These are phyloP conservation scores for Helotiales sp. DNA, from an alignment of 2,329 filamentous ascomycete species.

Conservation along the genomic window DNA sequence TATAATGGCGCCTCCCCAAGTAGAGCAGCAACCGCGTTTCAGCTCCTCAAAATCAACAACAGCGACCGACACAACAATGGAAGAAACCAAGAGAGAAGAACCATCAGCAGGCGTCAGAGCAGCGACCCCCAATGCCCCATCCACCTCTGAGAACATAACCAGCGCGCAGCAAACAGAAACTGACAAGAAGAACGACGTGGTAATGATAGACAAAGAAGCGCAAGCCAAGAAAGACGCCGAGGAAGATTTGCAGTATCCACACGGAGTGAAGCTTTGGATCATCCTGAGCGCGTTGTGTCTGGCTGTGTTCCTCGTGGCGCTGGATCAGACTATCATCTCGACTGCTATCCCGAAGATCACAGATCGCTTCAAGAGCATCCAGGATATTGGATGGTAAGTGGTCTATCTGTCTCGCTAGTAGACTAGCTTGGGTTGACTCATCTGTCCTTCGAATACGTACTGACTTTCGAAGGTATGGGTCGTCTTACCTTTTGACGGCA, in stretches of 20 bases:
- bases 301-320: constrained; percentile 36
- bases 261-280: constrained; percentile 33
- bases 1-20: neutral
- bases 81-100: constrained; percentile 17
- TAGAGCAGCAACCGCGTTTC: constrained; percentile 5
- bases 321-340: constrained; percentile 45
- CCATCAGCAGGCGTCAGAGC: neutral
- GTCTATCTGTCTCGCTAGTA: neutral
- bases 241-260: constrained; percentile 34
- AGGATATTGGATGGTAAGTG: constrained; percentile 34
- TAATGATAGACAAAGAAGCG: constrained; percentile 18
- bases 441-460: neutral
- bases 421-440: neutral
- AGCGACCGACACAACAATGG: constrained; percentile 13
- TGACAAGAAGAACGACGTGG: constrained; percentile 12
- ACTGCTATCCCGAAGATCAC: constrained; percentile 50
- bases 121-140: neutral
- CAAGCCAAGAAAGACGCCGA: constrained; percentile 20
- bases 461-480: constrained; percentile 40
- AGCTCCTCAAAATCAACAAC: constrained; percentile 17
- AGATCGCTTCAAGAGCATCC: constrained; percentile 33
- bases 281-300: constrained; percentile 35
- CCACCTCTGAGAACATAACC: neutral
- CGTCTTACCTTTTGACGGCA: constrained; percentile 44
- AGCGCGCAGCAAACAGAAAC: neutral